Evolutionary conservation across 495 filamentous ascomycete species (phyloP), one percentile per base, ranked within the genome.

Genomic region (Daldinia caldariorum): DNA sequence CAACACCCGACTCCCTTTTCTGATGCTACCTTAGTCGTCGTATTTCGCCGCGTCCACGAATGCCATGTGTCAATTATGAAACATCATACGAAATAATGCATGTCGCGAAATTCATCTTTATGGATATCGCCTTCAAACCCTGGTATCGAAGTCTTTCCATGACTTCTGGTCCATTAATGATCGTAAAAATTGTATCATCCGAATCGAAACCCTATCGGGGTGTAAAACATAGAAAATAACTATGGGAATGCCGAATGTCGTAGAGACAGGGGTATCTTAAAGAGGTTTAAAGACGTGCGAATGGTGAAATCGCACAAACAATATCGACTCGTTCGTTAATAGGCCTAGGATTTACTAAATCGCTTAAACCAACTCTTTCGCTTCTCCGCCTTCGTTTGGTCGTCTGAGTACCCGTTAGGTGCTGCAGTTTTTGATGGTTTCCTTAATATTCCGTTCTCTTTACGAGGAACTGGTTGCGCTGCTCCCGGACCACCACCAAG

Each of bases 341-440:
- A 43, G 45, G 16, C 35, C 65, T 78, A 83, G 32, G 79, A 84
- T 78, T 89, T 94, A 84, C 89, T 94, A 77, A 97, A 95, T 16
- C 90, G 87, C 76, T 91, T 88, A 62, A 97, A 89, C 94, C 94
- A 97, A 74, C 92, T 92, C 84, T 92, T 94, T 63, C 90, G 84
- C 83, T 97, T 97, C 65, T 94, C 89, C 59, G 76, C 69, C 51
- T 81, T 70, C 32, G 82, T 76, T 59, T 75, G 78, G 47, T 74
- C 76, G 73, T 77, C 79, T 22, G 68, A 64, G 10, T 63, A 66
- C 35, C 43, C 76, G 68, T 50, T 78, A 70, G 29, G 71, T 58
- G 13, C 67, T 14, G 51, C 41, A 20, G 71, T 22, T 56, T 71
- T 71, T 12, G 75, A 71, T 10, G 79, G 69, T 57, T 83, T 81